Percentiles rank a stretch among this genome's conserved stretches.
Evolutionary conservation across 495 filamentous ascomycete species (phyloP).

Genomic region (Bacidia rubella): DNA sequence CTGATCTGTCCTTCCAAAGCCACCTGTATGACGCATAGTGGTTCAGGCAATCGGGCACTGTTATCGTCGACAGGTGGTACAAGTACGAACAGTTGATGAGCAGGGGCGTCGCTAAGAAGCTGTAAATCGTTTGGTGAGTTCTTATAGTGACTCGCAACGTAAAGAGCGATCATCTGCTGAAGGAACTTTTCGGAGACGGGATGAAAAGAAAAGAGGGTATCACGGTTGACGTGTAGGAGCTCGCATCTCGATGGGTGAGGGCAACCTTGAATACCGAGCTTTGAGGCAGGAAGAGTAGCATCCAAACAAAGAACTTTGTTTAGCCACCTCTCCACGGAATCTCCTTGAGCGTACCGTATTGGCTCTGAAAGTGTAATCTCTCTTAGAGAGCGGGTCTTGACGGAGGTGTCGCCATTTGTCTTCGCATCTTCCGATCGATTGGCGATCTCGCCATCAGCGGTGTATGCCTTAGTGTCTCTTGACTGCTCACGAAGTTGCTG

Average conservation of each 20-base stretch:
- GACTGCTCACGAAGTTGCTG: slow-evolving; percentile 95
- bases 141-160: slow-evolving; percentile 97
- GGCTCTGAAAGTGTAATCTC: slow-evolving; percentile 90
- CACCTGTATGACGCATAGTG: slow-evolving; percentile 88
- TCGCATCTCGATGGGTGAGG: slow-evolving; percentile 86
- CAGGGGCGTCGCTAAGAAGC: slow-evolving; percentile 93
- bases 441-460: slow-evolving; percentile 49
- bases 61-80: slow-evolving; percentile 75
- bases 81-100: slow-evolving; percentile 91
- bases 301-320: slow-evolving; percentile 91
- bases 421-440: slow-evolving; percentile 55
- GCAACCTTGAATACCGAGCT: slow-evolving; percentile 59
- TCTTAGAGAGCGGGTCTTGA: slow-evolving; percentile 63
- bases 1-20: slow-evolving; percentile 92
- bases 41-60: slow-evolving; percentile 70
- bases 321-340: slow-evolving; percentile 90
- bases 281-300: slow-evolving; percentile 70
- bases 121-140: slow-evolving; percentile 97
- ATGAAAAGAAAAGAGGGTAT: slow-evolving; percentile 96
- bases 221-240: slow-evolving; percentile 84
- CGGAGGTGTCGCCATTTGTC: slow-evolving; percentile 45
- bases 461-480: slow-evolving; percentile 38
- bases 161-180: slow-evolving; percentile 94
- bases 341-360: slow-evolving; percentile 85
- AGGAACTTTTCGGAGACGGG: slow-evolving; percentile 95